Percentiles rank a stretch among this genome's conserved stretches.
phyloP scores from a whole-genome alignment of 1,284 basidiomycete species.

The Apiotrichum akiyoshidainum region DNA sequence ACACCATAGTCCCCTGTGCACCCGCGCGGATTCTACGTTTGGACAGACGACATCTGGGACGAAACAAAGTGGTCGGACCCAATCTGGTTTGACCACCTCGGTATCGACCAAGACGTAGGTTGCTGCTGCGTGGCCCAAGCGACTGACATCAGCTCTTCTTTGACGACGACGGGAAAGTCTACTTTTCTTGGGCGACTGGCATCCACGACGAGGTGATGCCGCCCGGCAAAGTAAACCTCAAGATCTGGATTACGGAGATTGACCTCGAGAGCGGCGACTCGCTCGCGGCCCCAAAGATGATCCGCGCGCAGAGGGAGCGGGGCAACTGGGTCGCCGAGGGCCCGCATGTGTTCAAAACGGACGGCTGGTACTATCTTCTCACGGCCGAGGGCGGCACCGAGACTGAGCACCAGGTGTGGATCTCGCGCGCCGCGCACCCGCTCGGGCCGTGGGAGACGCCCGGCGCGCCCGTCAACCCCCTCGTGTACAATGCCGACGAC shows the following conservation, averaged over 20 bases:
- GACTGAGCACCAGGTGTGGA: constrained; percentile 24
- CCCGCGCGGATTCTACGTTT: constrained; percentile 28
- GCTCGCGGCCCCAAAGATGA: not conserved
- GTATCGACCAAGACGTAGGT: constrained; percentile 32
- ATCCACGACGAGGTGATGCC: not conserved
- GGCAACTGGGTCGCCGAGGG: constrained; percentile 27
- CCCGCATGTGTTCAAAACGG: constrained; percentile 28
- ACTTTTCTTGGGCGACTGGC: constrained; percentile 4
- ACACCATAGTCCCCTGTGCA: constrained; percentile 6
- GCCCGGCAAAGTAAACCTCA: not conserved
- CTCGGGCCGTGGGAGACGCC: constrained; percentile 17
- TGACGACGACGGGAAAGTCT: constrained; percentile 24
- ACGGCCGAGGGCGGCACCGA: constrained; percentile 40
- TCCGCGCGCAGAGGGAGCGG: constrained; percentile 1
- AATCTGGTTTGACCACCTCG: constrained; percentile 23
- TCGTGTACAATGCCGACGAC: constrained; percentile 27
- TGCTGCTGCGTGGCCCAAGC: not conserved
- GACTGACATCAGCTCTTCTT: constrained; percentile 21
- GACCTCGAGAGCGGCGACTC: constrained; percentile 11
- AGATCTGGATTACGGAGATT: constrained; percentile 9
- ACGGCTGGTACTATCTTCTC: constrained; percentile 31
- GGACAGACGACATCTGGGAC: constrained; percentile 31
- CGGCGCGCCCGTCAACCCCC: constrained; percentile 22
- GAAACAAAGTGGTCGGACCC: constrained; percentile 26
- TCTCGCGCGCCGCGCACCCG: constrained; percentile 20